Evolutionary conservation across 139 green algal genomes (phyloP), one percentile per base, ranked within the genome.

Genomic region (Chlorokybus atmophyticus): DNA sequence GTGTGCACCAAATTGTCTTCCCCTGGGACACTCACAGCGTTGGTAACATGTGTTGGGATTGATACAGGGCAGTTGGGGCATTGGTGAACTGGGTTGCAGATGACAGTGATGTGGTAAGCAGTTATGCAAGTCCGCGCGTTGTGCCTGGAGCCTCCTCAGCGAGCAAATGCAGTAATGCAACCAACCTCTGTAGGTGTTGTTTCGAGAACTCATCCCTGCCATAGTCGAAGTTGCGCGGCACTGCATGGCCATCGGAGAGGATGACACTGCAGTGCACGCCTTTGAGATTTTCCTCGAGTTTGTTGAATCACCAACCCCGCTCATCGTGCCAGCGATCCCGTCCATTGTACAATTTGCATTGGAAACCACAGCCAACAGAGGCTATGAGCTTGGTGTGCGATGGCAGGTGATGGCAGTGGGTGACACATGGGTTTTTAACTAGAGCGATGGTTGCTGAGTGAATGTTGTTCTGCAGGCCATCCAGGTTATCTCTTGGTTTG

Each of bases 271-370:
- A 32, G 40, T 82, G 21, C 40, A 41, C 8, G 44, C 50, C 4
- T 81, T 67, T 52, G 72, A 86, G 65, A 62, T 79, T 21, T 59
- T 85, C 17, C 59, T 77, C 29, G 79, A 86, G 32, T 50, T 82
- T 4, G 39, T 70, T 28, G 79, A 85, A 61, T 40, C 32, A 21
- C 55, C 71, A 2, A 62, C 68, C 1, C 73, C 77, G 8, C 39
- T 84, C 52, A 51, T 86, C 50, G 59, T 63, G 19, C 66, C 63
- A 0, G 52, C 64, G 40, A 47, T 86, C 47, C 57, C 68, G 3
- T 64, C 62, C 23, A 62, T 83, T 50, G 51, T 88, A 21, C 27
- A 42, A 26, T 64, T 84, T 55, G 62, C 57, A 14, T 55, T 79
- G 55, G 41, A 69, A n/a, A 54, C 74, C 3, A 76, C 73, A 2